Percentiles rank a stretch among this genome's conserved stretches.
phyloP scores from a whole-genome alignment of 1,139 yeast genomes.

The Candida dubliniensis region DNA sequence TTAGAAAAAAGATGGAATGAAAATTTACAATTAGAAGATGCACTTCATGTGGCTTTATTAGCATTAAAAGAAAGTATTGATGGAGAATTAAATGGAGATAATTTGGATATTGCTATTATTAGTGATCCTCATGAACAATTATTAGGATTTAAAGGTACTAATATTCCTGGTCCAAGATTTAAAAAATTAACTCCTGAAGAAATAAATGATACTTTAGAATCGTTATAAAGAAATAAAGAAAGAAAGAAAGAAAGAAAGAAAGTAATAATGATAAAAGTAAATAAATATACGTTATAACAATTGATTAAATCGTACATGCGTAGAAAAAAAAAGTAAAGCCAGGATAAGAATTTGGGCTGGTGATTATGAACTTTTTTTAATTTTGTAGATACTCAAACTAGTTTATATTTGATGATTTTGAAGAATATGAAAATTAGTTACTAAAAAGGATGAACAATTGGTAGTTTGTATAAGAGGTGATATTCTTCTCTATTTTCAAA shows the following conservation, averaged over 20 bases:
- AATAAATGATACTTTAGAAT: slow-evolving; percentile 91
- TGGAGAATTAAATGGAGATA: slow-evolving; percentile 96
- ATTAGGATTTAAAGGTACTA: slow-evolving; percentile 86
- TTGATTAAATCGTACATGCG: too few relatives aligned
- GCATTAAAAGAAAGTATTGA: slow-evolving; percentile 96
- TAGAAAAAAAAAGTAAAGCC: too few relatives aligned
- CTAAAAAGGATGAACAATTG: too few relatives aligned
- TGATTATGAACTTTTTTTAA: too few relatives aligned
- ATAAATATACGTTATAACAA: too few relatives aligned
- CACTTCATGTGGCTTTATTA: slow-evolving; percentile 91
- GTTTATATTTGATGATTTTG: too few relatives aligned
- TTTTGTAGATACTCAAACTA: too few relatives aligned
- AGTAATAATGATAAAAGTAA: neutral
- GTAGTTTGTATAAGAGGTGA: too few relatives aligned
- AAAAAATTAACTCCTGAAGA: slow-evolving; percentile 84
- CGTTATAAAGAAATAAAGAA: slow-evolving; percentile 50
- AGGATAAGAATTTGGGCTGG: too few relatives aligned
- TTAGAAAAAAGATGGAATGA: slow-evolving; percentile 98
- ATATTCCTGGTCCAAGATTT: slow-evolving; percentile 81
- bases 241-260: neutral
- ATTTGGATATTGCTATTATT: slow-evolving; percentile 88
- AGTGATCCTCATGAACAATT: slow-evolving; percentile 81
- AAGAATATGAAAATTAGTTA: too few relatives aligned
- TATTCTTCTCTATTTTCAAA: too few relatives aligned
- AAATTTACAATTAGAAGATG: slow-evolving; percentile 95